These are phyloP conservation scores for Coelastrella sp. DNA, from an alignment of 139 green algal species.

Conservation along the genomic window DNA sequence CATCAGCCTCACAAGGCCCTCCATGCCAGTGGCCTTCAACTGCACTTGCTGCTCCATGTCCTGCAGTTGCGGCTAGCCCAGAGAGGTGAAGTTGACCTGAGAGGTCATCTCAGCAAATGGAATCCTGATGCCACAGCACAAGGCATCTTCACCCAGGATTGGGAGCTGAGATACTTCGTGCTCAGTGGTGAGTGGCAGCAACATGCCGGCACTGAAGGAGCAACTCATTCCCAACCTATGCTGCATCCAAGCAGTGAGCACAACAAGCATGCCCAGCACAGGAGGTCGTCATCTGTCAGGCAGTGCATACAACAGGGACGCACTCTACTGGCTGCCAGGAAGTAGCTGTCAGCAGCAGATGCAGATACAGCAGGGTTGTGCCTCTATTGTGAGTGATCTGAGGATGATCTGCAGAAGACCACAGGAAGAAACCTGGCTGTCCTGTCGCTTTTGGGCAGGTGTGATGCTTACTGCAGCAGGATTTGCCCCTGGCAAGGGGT, in stretches of 20 bases:
- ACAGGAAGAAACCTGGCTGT: too few relatives aligned
- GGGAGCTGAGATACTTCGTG: slow-evolving; percentile 41
- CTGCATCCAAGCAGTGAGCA: background rate
- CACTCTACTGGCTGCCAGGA: background rate
- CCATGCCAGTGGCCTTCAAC: background rate
- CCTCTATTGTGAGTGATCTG: too few relatives aligned
- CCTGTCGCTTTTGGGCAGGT: too few relatives aligned
- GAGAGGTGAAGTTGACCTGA: slow-evolving; percentile 10
- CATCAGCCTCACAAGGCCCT: too few relatives aligned
- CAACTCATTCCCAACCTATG: background rate
- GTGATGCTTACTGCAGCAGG: too few relatives aligned
- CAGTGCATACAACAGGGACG: too few relatives aligned
- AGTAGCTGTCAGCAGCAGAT: background rate
- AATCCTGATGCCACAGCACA: slow-evolving; percentile 29
- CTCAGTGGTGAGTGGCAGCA: slow-evolving; percentile 12
- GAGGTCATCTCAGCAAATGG: slow-evolving; percentile 37
- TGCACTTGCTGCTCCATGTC: background rate
- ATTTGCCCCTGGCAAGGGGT: too few relatives aligned
- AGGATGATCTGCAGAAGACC: too few relatives aligned
- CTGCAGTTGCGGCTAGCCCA: slow-evolving; percentile 28
- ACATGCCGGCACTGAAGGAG: background rate
- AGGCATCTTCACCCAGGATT: slow-evolving; percentile 41
- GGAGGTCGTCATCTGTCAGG: background rate
- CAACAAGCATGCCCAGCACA: background rate
- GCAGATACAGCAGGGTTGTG: background rate